phyloP scores from a whole-genome alignment of 2,329 filamentous ascomycete species.

The Diaporthe nobilis region DNA sequence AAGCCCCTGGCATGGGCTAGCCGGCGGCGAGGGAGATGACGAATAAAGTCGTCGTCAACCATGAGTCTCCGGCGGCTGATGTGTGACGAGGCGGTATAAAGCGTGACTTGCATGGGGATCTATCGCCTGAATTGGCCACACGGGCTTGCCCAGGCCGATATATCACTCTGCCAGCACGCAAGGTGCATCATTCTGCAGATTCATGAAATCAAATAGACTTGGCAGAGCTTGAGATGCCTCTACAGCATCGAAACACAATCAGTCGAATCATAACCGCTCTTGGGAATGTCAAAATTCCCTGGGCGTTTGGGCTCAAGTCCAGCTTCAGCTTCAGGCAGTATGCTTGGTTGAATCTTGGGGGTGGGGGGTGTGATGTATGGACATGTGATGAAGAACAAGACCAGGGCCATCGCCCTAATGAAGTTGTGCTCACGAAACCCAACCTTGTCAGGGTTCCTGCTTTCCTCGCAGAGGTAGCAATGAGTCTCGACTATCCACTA shows the following conservation, averaged over 20 bases:
- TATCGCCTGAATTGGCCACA: neutral
- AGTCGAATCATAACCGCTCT: no score
- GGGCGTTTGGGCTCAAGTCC: neutral
- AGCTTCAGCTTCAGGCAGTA: neutral
- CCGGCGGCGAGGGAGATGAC: neutral
- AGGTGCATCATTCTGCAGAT: neutral
- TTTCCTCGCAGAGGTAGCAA: neutral
- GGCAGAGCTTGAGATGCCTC: neutral
- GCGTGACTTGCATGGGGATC: neutral
- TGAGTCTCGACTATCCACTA: neutral
- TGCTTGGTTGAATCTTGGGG: neutral
- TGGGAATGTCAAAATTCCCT: neutral
- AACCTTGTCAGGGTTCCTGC: neutral
- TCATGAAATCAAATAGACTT: neutral
- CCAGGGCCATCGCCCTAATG: neutral
- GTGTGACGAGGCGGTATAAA: neutral
- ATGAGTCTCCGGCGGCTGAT: neutral
- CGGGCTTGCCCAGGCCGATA: neutral
- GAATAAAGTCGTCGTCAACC: neutral
- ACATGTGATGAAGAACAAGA: neutral
- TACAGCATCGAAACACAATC: neutral
- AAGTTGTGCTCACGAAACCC: neutral
- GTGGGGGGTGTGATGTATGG: neutral
- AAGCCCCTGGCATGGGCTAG: neutral
- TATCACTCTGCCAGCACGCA: neutral